A percentile compares a stretch with the other conserved stretches of the same genome.
Evolutionary conservation across 169 alveolate genomes (phyloP).

Genomic region (Plasmodium relictum): DNA sequence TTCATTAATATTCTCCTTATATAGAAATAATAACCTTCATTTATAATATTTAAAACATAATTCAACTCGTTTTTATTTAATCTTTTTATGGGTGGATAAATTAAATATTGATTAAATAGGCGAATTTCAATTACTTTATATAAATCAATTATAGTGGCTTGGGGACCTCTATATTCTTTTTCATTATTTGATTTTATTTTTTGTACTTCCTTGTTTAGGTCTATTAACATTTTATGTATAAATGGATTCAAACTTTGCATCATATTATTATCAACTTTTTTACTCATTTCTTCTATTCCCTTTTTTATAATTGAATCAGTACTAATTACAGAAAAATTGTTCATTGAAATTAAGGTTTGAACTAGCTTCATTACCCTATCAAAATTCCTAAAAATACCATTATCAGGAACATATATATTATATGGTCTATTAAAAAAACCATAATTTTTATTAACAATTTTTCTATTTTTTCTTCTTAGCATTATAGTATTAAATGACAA

Average conservation of each 20-base stretch:
- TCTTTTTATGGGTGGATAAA: conserved; percentile 73
- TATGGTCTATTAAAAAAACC: conserved; percentile 67
- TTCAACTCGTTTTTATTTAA: conserved; percentile 22
- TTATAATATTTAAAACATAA: conserved; percentile 38
- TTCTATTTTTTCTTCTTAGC: conserved; percentile 31
- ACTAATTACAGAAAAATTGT: conserved; percentile 70
- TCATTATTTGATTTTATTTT: conserved; percentile 41
- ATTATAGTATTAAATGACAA: conserved; percentile 20
- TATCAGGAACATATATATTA: conserved; percentile 54
- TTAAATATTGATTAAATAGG: conserved; percentile 30
- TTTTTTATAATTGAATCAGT: conserved; percentile 41
- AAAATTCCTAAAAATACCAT: conserved; percentile 35
- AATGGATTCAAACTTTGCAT: conserved; percentile 39
- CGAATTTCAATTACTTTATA: conserved; percentile 52
- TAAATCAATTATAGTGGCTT: conserved; percentile 12
- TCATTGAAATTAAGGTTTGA: conserved; percentile 61
- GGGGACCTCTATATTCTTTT: conserved; percentile 10
- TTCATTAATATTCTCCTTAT: not conserved
- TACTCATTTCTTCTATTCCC: conserved; percentile 14
- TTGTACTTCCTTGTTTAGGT: conserved; percentile 50
- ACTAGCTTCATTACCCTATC: conserved; percentile 41
- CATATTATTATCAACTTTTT: not conserved
- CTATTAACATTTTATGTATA: conserved; percentile 33
- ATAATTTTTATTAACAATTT: conserved; percentile 1
- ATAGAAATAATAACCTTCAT: conserved; percentile 61